Evolutionary conservation across 768 basidiomycete genomes (phyloP).

Genomic region (Serendipita sp.): DNA sequence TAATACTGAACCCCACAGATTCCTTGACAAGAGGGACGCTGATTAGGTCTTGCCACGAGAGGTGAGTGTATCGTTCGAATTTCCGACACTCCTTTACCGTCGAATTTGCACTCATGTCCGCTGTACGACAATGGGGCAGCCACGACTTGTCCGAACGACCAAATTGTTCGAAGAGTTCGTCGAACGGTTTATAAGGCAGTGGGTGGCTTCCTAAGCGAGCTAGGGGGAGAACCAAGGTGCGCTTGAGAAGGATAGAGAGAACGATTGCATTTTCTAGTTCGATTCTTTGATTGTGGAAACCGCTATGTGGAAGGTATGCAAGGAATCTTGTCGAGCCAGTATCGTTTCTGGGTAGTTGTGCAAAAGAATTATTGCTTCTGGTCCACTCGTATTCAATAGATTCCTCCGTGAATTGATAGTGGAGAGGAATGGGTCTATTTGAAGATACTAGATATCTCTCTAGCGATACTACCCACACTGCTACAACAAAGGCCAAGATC

Average conservation of each 20-base stretch:
- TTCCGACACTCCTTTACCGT: constrained; percentile 39
- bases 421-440: no score
- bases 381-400: no score
- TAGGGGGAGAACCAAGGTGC: constrained; percentile 67
- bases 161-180: constrained; percentile 31
- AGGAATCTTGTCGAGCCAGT: constrained; percentile 25
- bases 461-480: no score
- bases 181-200: constrained; percentile 41
- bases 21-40: constrained; percentile 28
- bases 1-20: constrained; percentile 16
- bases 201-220: constrained; percentile 42
- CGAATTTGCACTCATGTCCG: constrained; percentile 20
- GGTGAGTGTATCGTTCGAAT: constrained; percentile 41
- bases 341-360: no score
- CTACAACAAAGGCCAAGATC: no score
- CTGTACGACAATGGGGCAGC: constrained; percentile 32
- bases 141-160: constrained; percentile 33
- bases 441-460: no score
- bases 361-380: no score
- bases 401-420: no score
- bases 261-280: constrained; percentile 71
- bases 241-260: constrained; percentile 51
- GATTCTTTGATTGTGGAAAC: constrained; percentile 76
- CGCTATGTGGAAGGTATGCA: constrained; percentile 68
- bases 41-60: constrained; percentile 59